Base-by-base conservation (phyloP, 2,329 filamentous ascomycete genomes). In the Penicillium brasilianum region DNA sequence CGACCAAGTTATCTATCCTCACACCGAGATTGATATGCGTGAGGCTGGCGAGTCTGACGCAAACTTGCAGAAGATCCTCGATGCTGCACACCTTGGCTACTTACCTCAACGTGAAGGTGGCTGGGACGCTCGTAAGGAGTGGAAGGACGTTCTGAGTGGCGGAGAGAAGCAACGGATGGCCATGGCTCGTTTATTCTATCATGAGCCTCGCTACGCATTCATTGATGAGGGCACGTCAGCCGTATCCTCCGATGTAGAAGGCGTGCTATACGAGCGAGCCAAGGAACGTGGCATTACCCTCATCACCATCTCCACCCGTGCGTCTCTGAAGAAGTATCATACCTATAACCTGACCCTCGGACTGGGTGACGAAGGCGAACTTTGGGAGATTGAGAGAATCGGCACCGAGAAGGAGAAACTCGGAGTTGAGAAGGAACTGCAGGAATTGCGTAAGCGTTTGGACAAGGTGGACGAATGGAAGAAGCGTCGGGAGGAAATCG, bases 1-100 rank as follows among this genome's bases (percentile, higher is more conserved):
- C 28, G 96, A 99, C 71, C 96, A 99, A 79, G 92, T 99, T 71
- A 97, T 98, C 73, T 99, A 99, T 70, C 95, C 95, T 0, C 93
- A 99, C 70, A 94, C 92, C 7, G 94, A 96, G 74, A 82, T 93
- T 44, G 95, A 99, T 71, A 98, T 99, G 95, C 89, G 88, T 32
- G 88, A 91, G 61, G 89, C 90, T 63, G 88, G 90, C 16, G 88
- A 89, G 69, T 87, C 86, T 2, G 95, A 99, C 74, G 82, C 87
- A 34, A 91, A 96, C 66, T 84, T 99, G 20, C 87, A 89, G 72
- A 83, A 83, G 28, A 87, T 96, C 2, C 84, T 99, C 3, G 91
- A 97, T 59, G 90, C 91, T 55, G 93, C 93, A 0, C 87, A 87
- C 59, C 84, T 99, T 0, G 94, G 93, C 4, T 98, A 99, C 76